A percentile compares a stretch with the other conserved stretches of the same genome.
Evolutionary conservation across 2,329 filamentous ascomycete genomes (phyloP).

Genomic region (Verticillium nonalfalfae): DNA sequence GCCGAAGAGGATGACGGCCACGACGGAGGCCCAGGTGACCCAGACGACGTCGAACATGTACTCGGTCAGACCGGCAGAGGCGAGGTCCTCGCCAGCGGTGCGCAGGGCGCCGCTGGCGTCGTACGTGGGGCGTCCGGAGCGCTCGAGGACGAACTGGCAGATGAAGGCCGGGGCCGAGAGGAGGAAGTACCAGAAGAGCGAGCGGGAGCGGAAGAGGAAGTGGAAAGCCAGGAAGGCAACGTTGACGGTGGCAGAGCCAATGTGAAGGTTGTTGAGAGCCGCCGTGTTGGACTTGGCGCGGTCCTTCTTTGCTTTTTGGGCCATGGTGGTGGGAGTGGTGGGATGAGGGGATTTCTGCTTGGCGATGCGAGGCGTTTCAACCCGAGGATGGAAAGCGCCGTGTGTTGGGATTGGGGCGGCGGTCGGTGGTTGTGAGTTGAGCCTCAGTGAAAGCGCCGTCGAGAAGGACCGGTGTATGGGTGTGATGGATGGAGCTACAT

Average conservation of each 20-base stretch:
- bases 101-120: slow-evolving; percentile 62
- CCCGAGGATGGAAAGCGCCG: background rate
- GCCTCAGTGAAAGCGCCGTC: background rate
- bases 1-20: slow-evolving; percentile 69
- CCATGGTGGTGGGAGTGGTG: slow-evolving; percentile 32
- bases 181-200: slow-evolving; percentile 61
- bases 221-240: slow-evolving; percentile 67
- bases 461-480: background rate
- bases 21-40: slow-evolving; percentile 78
- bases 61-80: slow-evolving; percentile 82
- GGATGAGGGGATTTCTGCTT: background rate
- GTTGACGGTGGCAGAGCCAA: slow-evolving; percentile 68
- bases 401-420: background rate
- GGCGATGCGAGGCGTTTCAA: background rate
- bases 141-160: slow-evolving; percentile 83
- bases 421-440: background rate
- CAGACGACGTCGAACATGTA: slow-evolving; percentile 98
- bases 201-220: slow-evolving; percentile 59
- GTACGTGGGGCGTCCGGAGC: slow-evolving; percentile 72
- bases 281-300: slow-evolving; percentile 71
- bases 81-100: slow-evolving; percentile 79
- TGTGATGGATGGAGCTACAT: background rate
- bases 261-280: slow-evolving; percentile 74
- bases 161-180: slow-evolving; percentile 69
- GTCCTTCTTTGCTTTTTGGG: slow-evolving; percentile 58